Evolutionary conservation across 345 rosid genomes (phyloP), one percentile per base, ranked within the genome.

Genomic region (Mercurialis annua): DNA sequence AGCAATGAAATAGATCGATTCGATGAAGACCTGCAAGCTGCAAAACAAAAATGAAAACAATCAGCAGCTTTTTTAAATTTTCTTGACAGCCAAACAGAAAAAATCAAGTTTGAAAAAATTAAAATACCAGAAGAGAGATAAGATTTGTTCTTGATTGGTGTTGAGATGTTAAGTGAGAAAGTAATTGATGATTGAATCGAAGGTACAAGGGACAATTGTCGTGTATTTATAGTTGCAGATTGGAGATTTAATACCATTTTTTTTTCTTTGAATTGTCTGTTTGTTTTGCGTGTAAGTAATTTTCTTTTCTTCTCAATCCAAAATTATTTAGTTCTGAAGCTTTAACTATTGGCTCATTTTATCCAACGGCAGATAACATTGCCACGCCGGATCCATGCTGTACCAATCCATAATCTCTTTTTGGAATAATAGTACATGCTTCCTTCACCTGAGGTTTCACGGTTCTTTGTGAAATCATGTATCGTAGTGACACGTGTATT

Each of bases 171-270:
- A 34, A 24, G 55, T 3, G 73, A 66, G 65, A 63, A 57, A 29
- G 65, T 0, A 34, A 58, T 52, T 0, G 69, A 65, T 38, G 77
- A 62, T 36, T 63, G 59, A 47, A 62, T 2, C 60, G 87, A 71
- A 54, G 75, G 21, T 60, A 68, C 73, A 42, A 23, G 59, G 16
- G 72, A 17, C 43, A 62, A 51, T 34, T 68, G 64, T 23, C 7
- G 21, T 74, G 72, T 82, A 84, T 87, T 87, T 87, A 89, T 92
- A 92, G 49, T 21, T 15, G 31, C 44, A 34, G 51, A 76, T 61
- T 60, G 62, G 15, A 67, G 44, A 58, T 10, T 78, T 80, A 84
- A 82, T 76, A 73, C 76, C 72, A 47, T 77, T 50, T 16, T n/a
- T n/a, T n/a, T n/a, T n/a, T n/a, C n/a, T n/a, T n/a, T n/a, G n/a